Conservation (phyloP, 2,329 filamentous ascomycete species). For the Fusarium luffae region DNA sequence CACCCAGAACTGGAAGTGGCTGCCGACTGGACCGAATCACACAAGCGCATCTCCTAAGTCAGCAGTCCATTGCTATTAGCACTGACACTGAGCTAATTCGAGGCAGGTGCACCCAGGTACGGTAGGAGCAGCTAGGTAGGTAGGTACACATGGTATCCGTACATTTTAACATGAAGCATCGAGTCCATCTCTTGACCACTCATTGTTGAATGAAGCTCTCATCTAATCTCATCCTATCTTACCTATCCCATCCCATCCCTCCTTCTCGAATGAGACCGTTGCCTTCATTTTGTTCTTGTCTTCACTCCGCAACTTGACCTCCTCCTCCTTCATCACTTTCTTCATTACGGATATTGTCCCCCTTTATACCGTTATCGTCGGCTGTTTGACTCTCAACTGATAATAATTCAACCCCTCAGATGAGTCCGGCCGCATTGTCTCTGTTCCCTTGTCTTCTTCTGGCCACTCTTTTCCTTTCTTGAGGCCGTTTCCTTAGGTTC, state of each 20-base stretch:
- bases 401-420: constrained; percentile 39
- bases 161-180: constrained; percentile 16
- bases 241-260: constrained; percentile 5
- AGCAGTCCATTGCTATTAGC: not conserved
- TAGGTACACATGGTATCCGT: not conserved
- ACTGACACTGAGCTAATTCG: constrained; percentile 13
- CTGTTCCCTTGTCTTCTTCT: constrained; percentile 37
- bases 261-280: constrained; percentile 24
- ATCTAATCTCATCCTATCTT: constrained; percentile 34
- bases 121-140: not conserved
- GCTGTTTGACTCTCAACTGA: constrained; percentile 26
- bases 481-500: constrained; percentile 43
- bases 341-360: not conserved
- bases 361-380: constrained; percentile 22
- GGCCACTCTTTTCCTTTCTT: constrained; percentile 46
- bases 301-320: constrained; percentile 17
- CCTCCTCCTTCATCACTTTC: not conserved
- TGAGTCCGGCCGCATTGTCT: constrained; percentile 49
- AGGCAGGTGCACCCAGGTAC: constrained; percentile 11
- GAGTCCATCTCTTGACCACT: constrained; percentile 28
- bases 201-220: constrained; percentile 36
- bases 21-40: constrained; percentile 9
- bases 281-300: constrained; percentile 25
- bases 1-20: constrained; percentile 26
- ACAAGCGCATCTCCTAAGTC: constrained; percentile 4